Conservation (phyloP, 1,284 basidiomycete species). For the Microstroma glucosiphilum region DNA sequence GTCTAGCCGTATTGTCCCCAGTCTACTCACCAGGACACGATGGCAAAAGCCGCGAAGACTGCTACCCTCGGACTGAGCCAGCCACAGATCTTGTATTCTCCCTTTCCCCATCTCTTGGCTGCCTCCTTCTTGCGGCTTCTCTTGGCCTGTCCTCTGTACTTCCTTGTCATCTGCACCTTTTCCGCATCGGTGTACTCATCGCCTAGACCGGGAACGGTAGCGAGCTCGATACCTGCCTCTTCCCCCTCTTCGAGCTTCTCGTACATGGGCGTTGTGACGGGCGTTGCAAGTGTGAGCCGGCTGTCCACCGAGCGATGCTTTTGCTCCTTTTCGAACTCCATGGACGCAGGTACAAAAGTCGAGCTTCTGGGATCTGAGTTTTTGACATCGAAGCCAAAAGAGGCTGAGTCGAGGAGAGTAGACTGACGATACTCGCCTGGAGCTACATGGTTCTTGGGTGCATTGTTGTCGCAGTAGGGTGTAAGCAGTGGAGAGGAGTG, state of each 20-base stretch:
- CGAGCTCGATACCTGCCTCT: constrained; percentile 36
- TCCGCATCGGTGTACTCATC: constrained; percentile 39
- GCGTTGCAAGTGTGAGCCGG: background rate
- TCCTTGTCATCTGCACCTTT: constrained; percentile 22
- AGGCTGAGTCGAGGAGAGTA: constrained; percentile 24
- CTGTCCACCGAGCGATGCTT: too few species aligned
- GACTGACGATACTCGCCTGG: constrained; percentile 2
- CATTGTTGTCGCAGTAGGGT: constrained; percentile 33
- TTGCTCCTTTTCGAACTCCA: too few species aligned
- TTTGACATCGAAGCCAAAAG: constrained; percentile 39
- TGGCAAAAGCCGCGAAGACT: constrained; percentile 32
- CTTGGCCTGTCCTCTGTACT: constrained; percentile 6
- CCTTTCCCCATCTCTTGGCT: constrained; percentile 27
- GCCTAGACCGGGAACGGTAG: constrained; percentile 45
- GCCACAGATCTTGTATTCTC: constrained; percentile 33
- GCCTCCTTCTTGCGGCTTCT: constrained; percentile 14
- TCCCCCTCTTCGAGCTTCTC: constrained; percentile 10
- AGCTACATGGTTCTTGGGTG: background rate
- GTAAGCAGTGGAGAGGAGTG: constrained; percentile 18
- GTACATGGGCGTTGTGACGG: constrained; percentile 17
- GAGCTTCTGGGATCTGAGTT: constrained; percentile 27
- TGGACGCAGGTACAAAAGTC: too few species aligned
- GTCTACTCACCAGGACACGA: background rate
- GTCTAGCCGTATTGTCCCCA: constrained; percentile 8
- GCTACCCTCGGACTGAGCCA: constrained; percentile 29